Evolutionary conservation across 2,329 filamentous ascomycete species (phyloP), one percentile per base, ranked within the genome.

Genomic region (Clonostachys sp.): DNA sequence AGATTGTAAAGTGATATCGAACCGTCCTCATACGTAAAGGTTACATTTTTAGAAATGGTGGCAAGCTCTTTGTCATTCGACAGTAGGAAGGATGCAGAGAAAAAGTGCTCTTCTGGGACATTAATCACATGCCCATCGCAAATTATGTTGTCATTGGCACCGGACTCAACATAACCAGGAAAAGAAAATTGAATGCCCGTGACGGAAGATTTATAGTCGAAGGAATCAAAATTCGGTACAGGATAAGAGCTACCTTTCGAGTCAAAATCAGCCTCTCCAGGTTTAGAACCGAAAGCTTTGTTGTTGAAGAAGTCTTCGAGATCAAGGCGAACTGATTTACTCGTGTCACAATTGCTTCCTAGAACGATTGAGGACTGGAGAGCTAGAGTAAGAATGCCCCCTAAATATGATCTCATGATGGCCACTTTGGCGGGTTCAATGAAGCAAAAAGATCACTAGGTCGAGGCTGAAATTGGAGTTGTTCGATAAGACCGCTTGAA

Each of bases 181-280:
- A 72, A 71, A 1, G 57, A 50, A 53, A 72, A 77, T 17, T 48
- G 40, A 36, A 74, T 61, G 12, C 73, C 72, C 1, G 70, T 70
- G 8, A 63, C 54, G 5, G 57, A 55, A 2, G 70, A 73, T 5
- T 59, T 66, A 50, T 71, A 74, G 18, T 57, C 54, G 14, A 39
- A 42, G 20, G 61, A 57, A 8, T 60, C 61, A 20, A 67, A 43
- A 14, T 53, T 49, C 3, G 64, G 60, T 12, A 58, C 59, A 7
- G 71, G 70, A 48, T 70, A 75, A 0, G 71, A 72, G 44, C 72
- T 63, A 41, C 66, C 65, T 5, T 66, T 52, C 3, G 49, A 52
- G 47, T 76, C 70, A 49, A 76, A 73, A 14, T 66, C 60, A 1
- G 73, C 67, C 52, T 75, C 70, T 3, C 71, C 71, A 1, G 73